Percentiles rank a stretch among this genome's conserved stretches.
Evolutionary conservation across 768 basidiomycete genomes (phyloP).

Genomic region (Suillus luteus): DNA sequence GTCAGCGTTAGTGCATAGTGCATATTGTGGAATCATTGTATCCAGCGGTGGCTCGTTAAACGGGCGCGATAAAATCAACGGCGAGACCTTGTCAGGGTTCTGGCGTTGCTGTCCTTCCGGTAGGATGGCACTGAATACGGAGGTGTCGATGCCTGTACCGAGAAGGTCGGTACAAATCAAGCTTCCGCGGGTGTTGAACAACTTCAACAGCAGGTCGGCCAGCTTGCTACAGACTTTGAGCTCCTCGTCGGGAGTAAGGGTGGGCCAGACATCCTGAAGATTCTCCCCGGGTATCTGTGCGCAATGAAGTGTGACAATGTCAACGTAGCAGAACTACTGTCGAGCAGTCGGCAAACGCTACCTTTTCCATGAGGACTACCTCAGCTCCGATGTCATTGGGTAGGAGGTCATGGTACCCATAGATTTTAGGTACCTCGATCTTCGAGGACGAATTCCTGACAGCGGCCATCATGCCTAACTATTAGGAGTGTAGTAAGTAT

Average conservation of each 20-base stretch:
- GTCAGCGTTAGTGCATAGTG: conserved; percentile 25
- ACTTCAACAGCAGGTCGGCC: conserved; percentile 31
- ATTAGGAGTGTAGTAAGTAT: conserved; percentile 7
- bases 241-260: conserved; percentile 21
- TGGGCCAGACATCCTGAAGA: conserved; percentile 30
- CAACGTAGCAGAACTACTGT: conserved; percentile 9
- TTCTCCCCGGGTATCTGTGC: conserved; percentile 29
- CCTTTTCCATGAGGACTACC: conserved; percentile 35
- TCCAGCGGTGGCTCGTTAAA: conserved; percentile 31
- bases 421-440: conserved; percentile 32
- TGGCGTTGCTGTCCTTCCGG: conserved; percentile 13
- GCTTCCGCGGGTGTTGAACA: conserved; percentile 30
- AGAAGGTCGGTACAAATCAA: conserved; percentile 30
- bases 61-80: conserved; percentile 26
- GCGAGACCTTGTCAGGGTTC: not conserved
- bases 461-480: conserved; percentile 35
- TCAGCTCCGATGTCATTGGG: conserved; percentile 33
- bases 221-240: conserved; percentile 27
- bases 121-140: conserved; percentile 11
- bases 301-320: conserved; percentile 9
- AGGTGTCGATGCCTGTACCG: conserved; percentile 30
- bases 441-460: conserved; percentile 18
- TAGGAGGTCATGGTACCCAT: conserved; percentile 29
- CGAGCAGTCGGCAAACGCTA: conserved; percentile 12
- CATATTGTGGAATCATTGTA: conserved; percentile 25